Conservation (phyloP, 345 rosid genomes). For the Boechera retrofracta region DNA sequence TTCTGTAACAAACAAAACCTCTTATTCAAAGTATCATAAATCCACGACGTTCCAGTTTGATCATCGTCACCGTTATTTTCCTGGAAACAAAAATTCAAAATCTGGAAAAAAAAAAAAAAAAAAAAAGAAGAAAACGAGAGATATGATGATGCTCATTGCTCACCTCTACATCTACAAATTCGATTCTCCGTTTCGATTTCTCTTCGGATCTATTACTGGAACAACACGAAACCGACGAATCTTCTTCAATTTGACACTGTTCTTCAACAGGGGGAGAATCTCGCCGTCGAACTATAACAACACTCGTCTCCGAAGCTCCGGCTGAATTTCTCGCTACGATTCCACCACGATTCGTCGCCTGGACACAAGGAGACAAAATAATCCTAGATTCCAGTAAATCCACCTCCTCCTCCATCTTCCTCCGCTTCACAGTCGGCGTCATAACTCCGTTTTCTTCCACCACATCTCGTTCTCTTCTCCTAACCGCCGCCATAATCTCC, state of each 20-base stretch:
- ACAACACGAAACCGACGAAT: slow-evolving; percentile 30
- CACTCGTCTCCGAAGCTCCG: slow-evolving; percentile 40
- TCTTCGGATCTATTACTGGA: slow-evolving; percentile 33
- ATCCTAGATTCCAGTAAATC: slow-evolving; percentile 40
- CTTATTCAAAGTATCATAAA: slow-evolving; percentile 22
- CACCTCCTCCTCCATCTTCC: slow-evolving; percentile 37
- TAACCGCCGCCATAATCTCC: slow-evolving; percentile 42
- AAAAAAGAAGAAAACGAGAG: neutral
- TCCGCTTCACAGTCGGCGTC: slow-evolving; percentile 30
- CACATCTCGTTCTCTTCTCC: slow-evolving; percentile 37
- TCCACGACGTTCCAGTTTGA: slow-evolving; percentile 35
- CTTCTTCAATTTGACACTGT: neutral
- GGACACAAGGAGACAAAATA: slow-evolving; percentile 31
- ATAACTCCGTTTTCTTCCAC: slow-evolving; percentile 5
- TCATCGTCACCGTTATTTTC: slow-evolving; percentile 24
- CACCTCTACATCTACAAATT: slow-evolving; percentile 24
- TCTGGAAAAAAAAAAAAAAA: too few relatives aligned
- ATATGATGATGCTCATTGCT: neutral
- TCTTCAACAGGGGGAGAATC: slow-evolving; percentile 17
- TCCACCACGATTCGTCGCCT: slow-evolving; percentile 31
- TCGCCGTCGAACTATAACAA: slow-evolving; percentile 30
- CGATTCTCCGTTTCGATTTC: slow-evolving; percentile 39
- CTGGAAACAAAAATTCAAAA: neutral
- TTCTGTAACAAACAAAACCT: too few relatives aligned
- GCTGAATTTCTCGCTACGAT: slow-evolving; percentile 27